These are phyloP conservation scores for Pseudotulostoma volvatum DNA, from an alignment of 495 filamentous ascomycete genomes.

Conservation along the genomic window DNA sequence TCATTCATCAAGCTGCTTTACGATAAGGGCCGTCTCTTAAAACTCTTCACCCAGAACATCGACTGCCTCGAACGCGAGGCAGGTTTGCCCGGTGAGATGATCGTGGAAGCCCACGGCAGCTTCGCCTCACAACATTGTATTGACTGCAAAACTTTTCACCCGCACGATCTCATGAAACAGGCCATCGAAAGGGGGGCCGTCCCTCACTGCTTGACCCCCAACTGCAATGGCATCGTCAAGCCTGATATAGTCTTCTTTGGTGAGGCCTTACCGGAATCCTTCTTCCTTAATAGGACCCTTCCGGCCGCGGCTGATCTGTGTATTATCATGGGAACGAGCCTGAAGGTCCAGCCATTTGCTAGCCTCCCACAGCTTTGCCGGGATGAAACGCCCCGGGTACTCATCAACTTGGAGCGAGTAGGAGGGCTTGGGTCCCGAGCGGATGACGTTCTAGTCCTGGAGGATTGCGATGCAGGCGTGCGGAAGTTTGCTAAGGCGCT, in stretches of 20 bases:
- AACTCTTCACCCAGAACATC: conserved; percentile 94
- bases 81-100: conserved; percentile 61
- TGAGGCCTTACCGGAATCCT: conserved; percentile 57
- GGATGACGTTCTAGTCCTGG: conserved; percentile 63
- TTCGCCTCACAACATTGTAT: conserved; percentile 85
- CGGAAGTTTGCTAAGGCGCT: conserved; percentile 62
- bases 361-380: conserved; percentile 48
- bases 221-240: conserved; percentile 75
- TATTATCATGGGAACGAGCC: conserved; percentile 83
- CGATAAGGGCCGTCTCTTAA: conserved; percentile 59
- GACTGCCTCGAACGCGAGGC: conserved; percentile 84
- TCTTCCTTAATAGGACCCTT: conserved; percentile 42
- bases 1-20: conserved; percentile 61
- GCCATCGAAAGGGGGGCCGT: conserved; percentile 45
- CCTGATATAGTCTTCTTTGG: conserved; percentile 98
- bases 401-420: conserved; percentile 80
- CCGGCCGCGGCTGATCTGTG: conserved; percentile 56
- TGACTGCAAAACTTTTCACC: conserved; percentile 59
- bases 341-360: conserved; percentile 82
- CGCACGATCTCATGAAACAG: conserved; percentile 53
- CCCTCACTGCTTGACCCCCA: conserved; percentile 40
- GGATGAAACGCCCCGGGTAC: conserved; percentile 50
- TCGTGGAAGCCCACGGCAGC: conserved; percentile 89
- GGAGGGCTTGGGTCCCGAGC: conserved; percentile 58
- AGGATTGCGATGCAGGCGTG: conserved; percentile 72